Conservation (phyloP, 106 monocot species). For the Allium cepa region DNA sequence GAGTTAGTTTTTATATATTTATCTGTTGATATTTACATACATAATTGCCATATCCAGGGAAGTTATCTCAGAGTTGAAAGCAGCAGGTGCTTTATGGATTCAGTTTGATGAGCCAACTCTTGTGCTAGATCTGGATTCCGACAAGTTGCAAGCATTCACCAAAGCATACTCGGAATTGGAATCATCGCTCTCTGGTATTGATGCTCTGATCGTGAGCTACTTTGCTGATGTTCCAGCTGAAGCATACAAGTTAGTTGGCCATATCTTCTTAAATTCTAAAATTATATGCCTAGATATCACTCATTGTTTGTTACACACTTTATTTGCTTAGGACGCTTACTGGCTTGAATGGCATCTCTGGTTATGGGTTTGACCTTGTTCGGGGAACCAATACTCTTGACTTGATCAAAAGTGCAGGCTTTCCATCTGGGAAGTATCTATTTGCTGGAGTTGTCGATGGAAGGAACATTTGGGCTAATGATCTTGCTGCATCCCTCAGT, state of each 20-base stretch:
- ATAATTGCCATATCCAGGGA: constrained; percentile 37
- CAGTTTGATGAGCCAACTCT: constrained; percentile 92
- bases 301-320: not conserved
- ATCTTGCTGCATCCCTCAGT: constrained; percentile 7
- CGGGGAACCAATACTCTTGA: constrained; percentile 15
- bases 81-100: constrained; percentile 84
- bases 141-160: constrained; percentile 65
- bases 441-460: constrained; percentile 16
- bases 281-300: not conserved
- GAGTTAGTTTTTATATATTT: not conserved
- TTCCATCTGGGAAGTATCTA: constrained; percentile 14
- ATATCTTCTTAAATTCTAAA: not conserved
- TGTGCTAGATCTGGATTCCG: constrained; percentile 59
- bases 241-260: constrained; percentile 58
- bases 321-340: constrained; percentile 7
- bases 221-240: constrained; percentile 81
- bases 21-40: not conserved
- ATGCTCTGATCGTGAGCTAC: constrained; percentile 82
- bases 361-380: constrained; percentile 13
- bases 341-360: constrained; percentile 13
- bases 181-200: constrained; percentile 58
- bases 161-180: constrained; percentile 67
- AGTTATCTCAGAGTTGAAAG: constrained; percentile 79
- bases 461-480: constrained; percentile 20
- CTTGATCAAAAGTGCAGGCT: constrained; percentile 16